A percentile compares a stretch with the other conserved stretches of the same genome.
These are phyloP conservation scores for Tricholoma saponaceum DNA, from an alignment of 768 basidiomycete species.

Conservation along the genomic window DNA sequence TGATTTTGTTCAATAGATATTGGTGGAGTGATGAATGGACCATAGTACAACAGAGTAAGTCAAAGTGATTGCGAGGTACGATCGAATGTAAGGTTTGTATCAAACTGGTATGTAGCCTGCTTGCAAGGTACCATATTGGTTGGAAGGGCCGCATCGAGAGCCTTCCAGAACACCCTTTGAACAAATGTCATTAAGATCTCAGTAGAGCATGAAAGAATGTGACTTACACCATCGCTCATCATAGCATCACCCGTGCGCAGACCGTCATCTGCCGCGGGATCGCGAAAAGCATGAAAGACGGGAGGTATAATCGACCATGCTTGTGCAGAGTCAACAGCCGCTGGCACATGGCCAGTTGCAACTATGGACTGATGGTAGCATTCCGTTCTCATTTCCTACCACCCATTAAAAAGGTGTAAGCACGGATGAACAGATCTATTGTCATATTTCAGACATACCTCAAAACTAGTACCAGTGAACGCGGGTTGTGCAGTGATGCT, in stretches of 20 bases:
- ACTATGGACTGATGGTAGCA: slow-evolving; percentile 24
- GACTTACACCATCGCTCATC: not conserved
- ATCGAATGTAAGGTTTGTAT: too few relatives aligned
- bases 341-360: slow-evolving; percentile 20
- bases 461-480: slow-evolving; percentile 21
- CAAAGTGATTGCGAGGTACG: too few relatives aligned
- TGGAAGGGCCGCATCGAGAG: not conserved
- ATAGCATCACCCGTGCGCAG: not conserved
- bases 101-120: not conserved
- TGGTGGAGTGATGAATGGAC: too few relatives aligned
- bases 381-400: slow-evolving; percentile 27
- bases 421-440: not conserved
- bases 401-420: not conserved
- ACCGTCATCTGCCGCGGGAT: not conserved
- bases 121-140: not conserved
- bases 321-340: slow-evolving; percentile 15
- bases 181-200: not conserved
- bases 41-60: too few relatives aligned
- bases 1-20: too few relatives aligned
- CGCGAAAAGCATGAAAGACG: slow-evolving; percentile 19
- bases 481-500: slow-evolving; percentile 26
- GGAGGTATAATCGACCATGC: slow-evolving; percentile 23
- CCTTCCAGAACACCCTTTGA: not conserved
- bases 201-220: not conserved
- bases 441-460: slow-evolving; percentile 15